Conservation (phyloP, 2,329 filamentous ascomycete genomes). For the Ilyonectria mors-panacis region DNA sequence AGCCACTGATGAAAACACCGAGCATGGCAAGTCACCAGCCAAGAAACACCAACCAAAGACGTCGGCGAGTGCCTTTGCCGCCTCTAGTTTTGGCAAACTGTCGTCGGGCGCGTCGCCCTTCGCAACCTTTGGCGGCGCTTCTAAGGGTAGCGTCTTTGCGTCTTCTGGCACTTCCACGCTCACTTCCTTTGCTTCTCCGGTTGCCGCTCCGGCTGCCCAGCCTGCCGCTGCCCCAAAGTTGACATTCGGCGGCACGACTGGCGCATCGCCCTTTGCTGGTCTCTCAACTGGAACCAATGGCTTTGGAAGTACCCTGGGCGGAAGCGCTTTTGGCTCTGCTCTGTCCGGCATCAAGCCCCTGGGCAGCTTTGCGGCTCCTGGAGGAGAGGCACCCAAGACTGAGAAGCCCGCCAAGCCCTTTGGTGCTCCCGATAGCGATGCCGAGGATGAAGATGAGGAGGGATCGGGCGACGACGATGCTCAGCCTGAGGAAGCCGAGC, state of each 20-base stretch:
- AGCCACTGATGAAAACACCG: constrained; percentile 38
- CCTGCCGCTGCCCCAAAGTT: constrained; percentile 60
- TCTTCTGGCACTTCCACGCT: constrained; percentile 56
- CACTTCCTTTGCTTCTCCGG: constrained; percentile 53
- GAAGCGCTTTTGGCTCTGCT: constrained; percentile 55
- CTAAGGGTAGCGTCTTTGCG: constrained; percentile 66
- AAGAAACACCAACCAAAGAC: constrained; percentile 55
- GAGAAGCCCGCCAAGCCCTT: constrained; percentile 80
- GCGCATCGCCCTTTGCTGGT: constrained; percentile 64
- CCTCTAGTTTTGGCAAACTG: constrained; percentile 78
- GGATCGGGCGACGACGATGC: constrained; percentile 58
- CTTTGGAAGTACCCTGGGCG: constrained; percentile 64
- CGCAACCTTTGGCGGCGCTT: constrained; percentile 64
- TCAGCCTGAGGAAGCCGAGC: constrained; percentile 64
- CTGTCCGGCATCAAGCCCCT: constrained; percentile 63
- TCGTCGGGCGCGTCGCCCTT: constrained; percentile 76
- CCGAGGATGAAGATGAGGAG: constrained; percentile 63
- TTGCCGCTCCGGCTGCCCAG: constrained; percentile 47
- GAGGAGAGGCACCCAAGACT: constrained; percentile 62
- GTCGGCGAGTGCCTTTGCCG: constrained; percentile 75
- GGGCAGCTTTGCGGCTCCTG: constrained; percentile 79
- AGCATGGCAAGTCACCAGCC: constrained; percentile 40
- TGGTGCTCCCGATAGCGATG: constrained; percentile 80
- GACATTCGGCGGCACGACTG: constrained; percentile 61
- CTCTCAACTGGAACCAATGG: constrained; percentile 58